Evolutionary conservation across 1,284 basidiomycete genomes (phyloP), one percentile per base, ranked within the genome.

Genomic region (Ustilago vetiveriae): DNA sequence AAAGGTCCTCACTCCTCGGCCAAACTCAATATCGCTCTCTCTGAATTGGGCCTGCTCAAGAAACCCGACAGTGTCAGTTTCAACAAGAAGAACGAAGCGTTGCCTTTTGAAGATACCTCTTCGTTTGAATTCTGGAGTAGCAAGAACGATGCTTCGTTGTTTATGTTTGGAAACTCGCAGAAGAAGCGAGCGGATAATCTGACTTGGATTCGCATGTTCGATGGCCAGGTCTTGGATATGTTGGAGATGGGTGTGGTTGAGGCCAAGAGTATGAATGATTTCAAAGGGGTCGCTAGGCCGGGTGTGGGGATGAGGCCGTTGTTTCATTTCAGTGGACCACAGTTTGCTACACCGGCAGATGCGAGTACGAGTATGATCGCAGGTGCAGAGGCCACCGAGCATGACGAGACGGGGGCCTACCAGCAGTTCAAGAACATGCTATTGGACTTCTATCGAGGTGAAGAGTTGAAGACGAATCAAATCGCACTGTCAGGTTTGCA

Each of bases 91-190:
- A 98, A 98, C 83, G 84, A 85, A 35, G 88, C 98, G 16, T 89
- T 91, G 45, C 96, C 96, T 3, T 98, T 99, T 80, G 95, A 97
- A 77, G 87, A 92, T 64, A 66, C 73, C 1, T 67, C 70, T 78
- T 86, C 14, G 90, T 92, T 99, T 54, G 92, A 92, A 75, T 98
- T 98, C 83, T 99, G 94, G 91, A 85, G 89, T 1, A 79, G 85
- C 32, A 99, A 98, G 85, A 98, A 98, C 84, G 96, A 98, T 76
- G 94, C 94, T 2, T 89, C 89, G 4, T 85, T 98, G 76, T 96
- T 98, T 79, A 84, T 96, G 13, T 85, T 98, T 37, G 95, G 92
- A 2, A 90, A 94, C 78, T 92, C 90, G 78, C 92, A 90, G 44
- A 99, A 99, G 85, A 99, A 98, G 83, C 85, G 94, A 49, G 94